Evolutionary conservation across 1,139 yeast species (phyloP).

Genomic region (Taiozyma sp.): DNA sequence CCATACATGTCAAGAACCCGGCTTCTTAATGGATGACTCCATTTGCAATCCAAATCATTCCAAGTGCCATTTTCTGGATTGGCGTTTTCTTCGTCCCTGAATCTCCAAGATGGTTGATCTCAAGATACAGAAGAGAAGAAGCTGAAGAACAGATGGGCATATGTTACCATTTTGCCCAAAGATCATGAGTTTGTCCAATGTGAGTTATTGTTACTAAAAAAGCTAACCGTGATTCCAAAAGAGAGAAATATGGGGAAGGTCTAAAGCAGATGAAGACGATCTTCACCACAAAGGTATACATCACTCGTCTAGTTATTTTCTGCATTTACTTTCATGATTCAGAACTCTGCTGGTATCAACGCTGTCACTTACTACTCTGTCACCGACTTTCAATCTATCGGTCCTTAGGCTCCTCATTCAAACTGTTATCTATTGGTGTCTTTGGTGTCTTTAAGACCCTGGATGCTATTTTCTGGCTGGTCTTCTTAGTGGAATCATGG

Average conservation of each 20-base stretch:
- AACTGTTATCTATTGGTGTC: slow-evolving; percentile 53
- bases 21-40: slow-evolving; percentile 29
- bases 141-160: slow-evolving; percentile 43
- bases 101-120: slow-evolving; percentile 64
- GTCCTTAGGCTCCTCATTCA: slow-evolving; percentile 38
- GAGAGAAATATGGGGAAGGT: slow-evolving; percentile 38
- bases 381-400: slow-evolving; percentile 46
- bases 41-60: slow-evolving; percentile 53
- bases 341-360: slow-evolving; percentile 58
- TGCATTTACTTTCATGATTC: slow-evolving; percentile 48
- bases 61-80: slow-evolving; percentile 41
- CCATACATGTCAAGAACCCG: slow-evolving; percentile 16
- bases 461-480: slow-evolving; percentile 37
- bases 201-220: slow-evolving; percentile 50
- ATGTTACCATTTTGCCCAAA: slow-evolving; percentile 43
- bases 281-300: slow-evolving; percentile 33
- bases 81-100: slow-evolving; percentile 50
- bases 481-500: slow-evolving; percentile 16
- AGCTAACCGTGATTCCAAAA: slow-evolving; percentile 49
- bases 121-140: slow-evolving; percentile 62
- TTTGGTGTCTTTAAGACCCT: slow-evolving; percentile 52
- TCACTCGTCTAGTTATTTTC: slow-evolving; percentile 43
- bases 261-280: slow-evolving; percentile 26
- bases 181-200: slow-evolving; percentile 52
- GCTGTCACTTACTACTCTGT: slow-evolving; percentile 59